Conservation (phyloP, 306 rosid genomes). For the Carpinus fangiana region DNA sequence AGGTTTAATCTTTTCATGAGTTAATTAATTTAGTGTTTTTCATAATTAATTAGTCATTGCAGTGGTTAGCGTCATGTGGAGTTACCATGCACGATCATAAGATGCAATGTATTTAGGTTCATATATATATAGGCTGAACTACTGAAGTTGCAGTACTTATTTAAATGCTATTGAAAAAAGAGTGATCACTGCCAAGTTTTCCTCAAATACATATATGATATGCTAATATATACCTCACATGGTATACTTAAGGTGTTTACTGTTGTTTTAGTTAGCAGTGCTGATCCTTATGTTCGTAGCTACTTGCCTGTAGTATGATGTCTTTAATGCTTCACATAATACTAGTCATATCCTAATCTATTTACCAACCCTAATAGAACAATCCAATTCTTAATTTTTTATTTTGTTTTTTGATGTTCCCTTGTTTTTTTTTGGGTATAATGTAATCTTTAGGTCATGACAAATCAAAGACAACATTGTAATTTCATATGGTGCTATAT, state of each 20-base stretch:
- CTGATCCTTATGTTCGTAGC: not conserved
- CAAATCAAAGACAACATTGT: no score
- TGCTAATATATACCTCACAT: not conserved
- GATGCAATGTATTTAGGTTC: not conserved
- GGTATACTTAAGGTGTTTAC: no score
- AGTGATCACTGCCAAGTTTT: not conserved
- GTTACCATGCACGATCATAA: not conserved
- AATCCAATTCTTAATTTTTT: not conserved
- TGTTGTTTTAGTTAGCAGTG: not conserved
- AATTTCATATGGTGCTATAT: no score
- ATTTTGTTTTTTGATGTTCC: not conserved
- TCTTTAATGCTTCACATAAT: not conserved
- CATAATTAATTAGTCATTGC: no score
- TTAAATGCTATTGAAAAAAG: not conserved
- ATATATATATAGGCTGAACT: not conserved
- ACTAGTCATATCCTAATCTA: not conserved
- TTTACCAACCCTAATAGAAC: not conserved
- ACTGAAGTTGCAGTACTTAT: not conserved
- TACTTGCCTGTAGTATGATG: not conserved
- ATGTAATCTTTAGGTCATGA: no score
- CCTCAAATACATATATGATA: not conserved
- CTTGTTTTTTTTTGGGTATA: no score
- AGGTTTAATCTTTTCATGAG: not conserved
- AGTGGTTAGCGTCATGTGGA: not conserved
- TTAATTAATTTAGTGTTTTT: not conserved